Conservation (phyloP, 352 stramenopile species). For the Aphanomyces astaci region DNA sequence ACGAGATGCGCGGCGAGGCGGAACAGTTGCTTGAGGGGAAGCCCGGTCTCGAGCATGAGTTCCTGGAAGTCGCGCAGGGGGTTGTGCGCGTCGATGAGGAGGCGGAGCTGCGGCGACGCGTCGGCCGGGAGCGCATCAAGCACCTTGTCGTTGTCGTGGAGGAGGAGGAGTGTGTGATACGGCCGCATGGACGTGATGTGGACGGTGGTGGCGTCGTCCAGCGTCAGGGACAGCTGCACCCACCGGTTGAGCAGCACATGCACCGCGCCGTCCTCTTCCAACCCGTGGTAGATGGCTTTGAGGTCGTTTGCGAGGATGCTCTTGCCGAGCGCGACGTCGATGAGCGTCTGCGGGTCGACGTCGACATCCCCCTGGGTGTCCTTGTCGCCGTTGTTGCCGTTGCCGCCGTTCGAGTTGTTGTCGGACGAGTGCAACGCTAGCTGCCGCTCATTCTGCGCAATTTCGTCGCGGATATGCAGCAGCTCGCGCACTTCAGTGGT, state of each 20-base stretch:
- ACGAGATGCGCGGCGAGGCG: conserved; percentile 73
- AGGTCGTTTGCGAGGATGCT: conserved; percentile 80
- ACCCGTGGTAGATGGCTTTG: conserved; percentile 74
- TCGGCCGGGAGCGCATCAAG: conserved; percentile 57
- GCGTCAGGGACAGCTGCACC: conserved; percentile 78
- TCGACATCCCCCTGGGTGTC: conserved; percentile 32
- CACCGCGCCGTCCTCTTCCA: conserved; percentile 59
- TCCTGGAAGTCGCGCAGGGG: conserved; percentile 82
- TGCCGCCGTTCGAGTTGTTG: conserved; percentile 26
- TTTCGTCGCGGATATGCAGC: conserved; percentile 69
- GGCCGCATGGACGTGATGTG: conserved; percentile 56
- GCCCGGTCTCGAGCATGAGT: conserved; percentile 60
- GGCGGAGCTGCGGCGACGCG: conserved; percentile 63
- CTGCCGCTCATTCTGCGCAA: conserved; percentile 56
- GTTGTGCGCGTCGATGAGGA: conserved; percentile 65
- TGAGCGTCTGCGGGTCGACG: conserved; percentile 74
- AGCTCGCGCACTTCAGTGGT: conserved; percentile 66
- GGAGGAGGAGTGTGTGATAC: conserved; percentile 76
- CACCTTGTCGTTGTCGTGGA: conserved; percentile 57
- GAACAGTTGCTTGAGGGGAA: conserved; percentile 77
- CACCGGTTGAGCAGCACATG: conserved; percentile 81
- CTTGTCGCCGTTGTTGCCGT: neutral
- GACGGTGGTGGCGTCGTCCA: conserved; percentile 55
- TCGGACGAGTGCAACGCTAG: conserved; percentile 16
- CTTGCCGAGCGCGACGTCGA: conserved; percentile 65